Conservation (phyloP, 768 basidiomycete species). For the Jaapia argillacea region DNA sequence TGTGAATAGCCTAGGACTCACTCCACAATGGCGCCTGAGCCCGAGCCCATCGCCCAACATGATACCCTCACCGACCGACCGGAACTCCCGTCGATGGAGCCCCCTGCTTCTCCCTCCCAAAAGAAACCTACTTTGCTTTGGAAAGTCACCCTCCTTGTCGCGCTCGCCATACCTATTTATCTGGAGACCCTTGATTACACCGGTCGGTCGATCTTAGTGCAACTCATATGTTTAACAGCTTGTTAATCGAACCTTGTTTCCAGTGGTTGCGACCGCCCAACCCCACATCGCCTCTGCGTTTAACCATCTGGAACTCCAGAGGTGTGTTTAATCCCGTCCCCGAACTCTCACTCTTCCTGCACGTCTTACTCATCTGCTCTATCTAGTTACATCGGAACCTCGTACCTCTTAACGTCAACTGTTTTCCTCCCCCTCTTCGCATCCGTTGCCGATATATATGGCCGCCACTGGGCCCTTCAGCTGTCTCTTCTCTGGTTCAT, state of each 20-base stretch:
- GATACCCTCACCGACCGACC: too few species aligned
- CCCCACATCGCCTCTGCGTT: conserved; percentile 34
- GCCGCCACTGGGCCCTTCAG: conserved; percentile 37
- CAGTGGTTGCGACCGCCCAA: conserved; percentile 44
- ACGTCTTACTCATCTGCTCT: neutral
- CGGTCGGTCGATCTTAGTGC: conserved; percentile 9
- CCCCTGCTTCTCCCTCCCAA: too few species aligned
- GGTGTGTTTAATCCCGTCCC: conserved; percentile 6
- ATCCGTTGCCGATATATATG: conserved; percentile 38
- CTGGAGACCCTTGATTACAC: conserved; percentile 31
- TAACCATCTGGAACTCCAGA: conserved; percentile 23
- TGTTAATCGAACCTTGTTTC: neutral
- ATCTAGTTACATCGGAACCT: conserved; percentile 36
- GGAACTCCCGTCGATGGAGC: too few species aligned
- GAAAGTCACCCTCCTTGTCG: conserved; percentile 11
- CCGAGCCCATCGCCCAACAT: too few species aligned
- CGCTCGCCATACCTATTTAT: conserved; percentile 30
- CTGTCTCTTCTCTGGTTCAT: conserved; percentile 33
- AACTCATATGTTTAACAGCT: neutral
- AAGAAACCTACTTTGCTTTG: too few species aligned
- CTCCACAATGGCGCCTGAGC: too few species aligned
- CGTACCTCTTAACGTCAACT: conserved; percentile 39
- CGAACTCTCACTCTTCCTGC: neutral
- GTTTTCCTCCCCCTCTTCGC: conserved; percentile 44
- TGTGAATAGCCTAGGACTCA: too few species aligned